Evolutionary conservation across 106 monocot genomes (phyloP), one percentile per base, ranked within the genome.

Genomic region (Posidonia australis): DNA sequence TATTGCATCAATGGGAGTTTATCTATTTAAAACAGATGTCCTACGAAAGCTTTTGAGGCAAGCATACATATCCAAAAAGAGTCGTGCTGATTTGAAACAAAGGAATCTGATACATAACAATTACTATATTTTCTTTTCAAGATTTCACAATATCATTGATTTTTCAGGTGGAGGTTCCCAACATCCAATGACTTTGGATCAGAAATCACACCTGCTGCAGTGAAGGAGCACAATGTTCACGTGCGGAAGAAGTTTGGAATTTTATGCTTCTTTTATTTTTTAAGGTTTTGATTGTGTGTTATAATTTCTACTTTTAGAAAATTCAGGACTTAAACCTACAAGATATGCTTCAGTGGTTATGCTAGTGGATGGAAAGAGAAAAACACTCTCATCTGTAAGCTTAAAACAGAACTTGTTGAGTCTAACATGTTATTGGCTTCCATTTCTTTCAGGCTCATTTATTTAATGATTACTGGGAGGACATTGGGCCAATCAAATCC

Each of bases 1-100:
- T 62, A 84, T 94, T 60, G 89, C 93, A 30, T 94, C 93, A 5
- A 94, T 89, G 93, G 93, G 93, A 24, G 84, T 94, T 11, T 94
- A 94, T 70, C 77, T 86, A 46, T 94, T 94, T 36, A 77, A 67
- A 76, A 73, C 75, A 60, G 86, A 94, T 55, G 58, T 80, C 47
- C 82, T 94, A 58, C 70, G 86, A 16, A 86, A 94, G 27, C 81
- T 89, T 73, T 83, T 94, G 6, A 81, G 71, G 93, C 83, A 77
- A 74, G 70, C 58, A 4, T 13, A 20, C 1, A 21, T 20, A n/a
- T n/a, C n/a, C n/a, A n/a, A n/a, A n/a, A n/a, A n/a, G n/a, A n/a
- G n/a, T n/a, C n/a, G n/a, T n/a, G n/a, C n/a, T n/a, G n/a, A n/a
- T n/a, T n/a, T n/a, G n/a, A n/a, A n/a, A n/a, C n/a, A n/a, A n/a